phyloP scores from a whole-genome alignment of 306 rosid genomes.

The Trifolium dubium region DNA sequence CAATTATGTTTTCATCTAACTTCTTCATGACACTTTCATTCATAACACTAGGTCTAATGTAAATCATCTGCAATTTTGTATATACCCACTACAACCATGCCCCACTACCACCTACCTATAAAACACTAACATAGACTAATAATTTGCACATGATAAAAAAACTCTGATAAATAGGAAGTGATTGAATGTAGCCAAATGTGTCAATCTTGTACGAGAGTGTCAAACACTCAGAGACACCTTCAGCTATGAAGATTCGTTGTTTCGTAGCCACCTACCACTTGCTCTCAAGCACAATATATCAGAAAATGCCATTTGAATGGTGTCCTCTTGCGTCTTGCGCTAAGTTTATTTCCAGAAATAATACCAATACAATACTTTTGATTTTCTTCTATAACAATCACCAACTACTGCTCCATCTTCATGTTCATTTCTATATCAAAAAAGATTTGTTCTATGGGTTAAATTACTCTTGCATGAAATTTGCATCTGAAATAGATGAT shows the following conservation, averaged over 20 bases:
- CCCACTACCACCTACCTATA: background rate
- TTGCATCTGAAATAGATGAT: constrained; percentile 23
- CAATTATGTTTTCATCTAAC: background rate
- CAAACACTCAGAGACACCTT: background rate
- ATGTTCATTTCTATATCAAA: background rate
- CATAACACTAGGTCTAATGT: background rate
- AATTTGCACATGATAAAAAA: no score
- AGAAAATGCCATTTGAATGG: background rate
- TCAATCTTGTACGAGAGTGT: background rate
- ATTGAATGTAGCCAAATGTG: background rate
- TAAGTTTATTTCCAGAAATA: background rate
- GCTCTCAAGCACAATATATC: constrained; percentile 1
- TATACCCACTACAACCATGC: background rate
- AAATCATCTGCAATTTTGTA: background rate
- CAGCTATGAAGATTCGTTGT: background rate
- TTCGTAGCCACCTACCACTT: background rate
- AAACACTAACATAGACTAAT: background rate
- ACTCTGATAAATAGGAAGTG: background rate
- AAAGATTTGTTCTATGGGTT: background rate
- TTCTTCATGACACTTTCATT: background rate
- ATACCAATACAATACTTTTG: no score
- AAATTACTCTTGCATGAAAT: constrained; percentile 21
- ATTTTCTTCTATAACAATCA: no score
- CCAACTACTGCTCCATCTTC: constrained; percentile 1
- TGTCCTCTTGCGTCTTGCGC: constrained; percentile 17